Evolutionary conservation across 257 asterid species (phyloP), one percentile per base, ranked within the genome.

Genomic region (Forsythia suspensa): DNA sequence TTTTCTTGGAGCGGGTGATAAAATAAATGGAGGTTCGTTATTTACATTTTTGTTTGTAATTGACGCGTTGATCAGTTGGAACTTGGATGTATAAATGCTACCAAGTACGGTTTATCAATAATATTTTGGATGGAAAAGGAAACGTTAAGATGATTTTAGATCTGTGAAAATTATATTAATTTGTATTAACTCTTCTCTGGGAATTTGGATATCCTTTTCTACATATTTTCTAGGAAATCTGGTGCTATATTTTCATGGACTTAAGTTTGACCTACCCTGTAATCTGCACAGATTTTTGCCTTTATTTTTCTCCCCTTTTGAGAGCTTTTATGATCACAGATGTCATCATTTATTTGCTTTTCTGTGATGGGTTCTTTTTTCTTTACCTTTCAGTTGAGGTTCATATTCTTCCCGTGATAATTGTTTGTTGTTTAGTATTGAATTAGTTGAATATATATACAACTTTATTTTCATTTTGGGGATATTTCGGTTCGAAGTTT

Each of bases 341-440:
- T 72, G 36, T 72, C 39, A 80, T 76, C 41, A 16, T 55, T 38
- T 75, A 18, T 70, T 57, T 55, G 29, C 71, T 46, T 38, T 70
- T 78, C 13, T 20, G 15, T 69, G 1, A 84, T 77, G 71, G 66
- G 18, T 34, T 34, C 52, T 48, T 52, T 80, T 61, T 82, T 70
- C 24, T 66, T 38, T 34, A 39, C 12, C 52, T 84, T 77, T 69
- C 15, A 68, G 55, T 68, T 74, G 78, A 73, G 79, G 46, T 83
- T 82, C 82, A 77, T 76, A 80, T 82, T 84, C 69, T 82, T 72
- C 8, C 61, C 78, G 84, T 86, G 80, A 71, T 71, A 37, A 61
- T 4, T 61, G 8, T 85, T 83, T 74, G 51, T 39, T 57, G 9
- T 52, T 3, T 16, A 10, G 15, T 2, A 52, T 18, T 4, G 61